Conservation (phyloP, 192 early-diverging fungal genomes). For the Gamsiella multidivaricata region DNA sequence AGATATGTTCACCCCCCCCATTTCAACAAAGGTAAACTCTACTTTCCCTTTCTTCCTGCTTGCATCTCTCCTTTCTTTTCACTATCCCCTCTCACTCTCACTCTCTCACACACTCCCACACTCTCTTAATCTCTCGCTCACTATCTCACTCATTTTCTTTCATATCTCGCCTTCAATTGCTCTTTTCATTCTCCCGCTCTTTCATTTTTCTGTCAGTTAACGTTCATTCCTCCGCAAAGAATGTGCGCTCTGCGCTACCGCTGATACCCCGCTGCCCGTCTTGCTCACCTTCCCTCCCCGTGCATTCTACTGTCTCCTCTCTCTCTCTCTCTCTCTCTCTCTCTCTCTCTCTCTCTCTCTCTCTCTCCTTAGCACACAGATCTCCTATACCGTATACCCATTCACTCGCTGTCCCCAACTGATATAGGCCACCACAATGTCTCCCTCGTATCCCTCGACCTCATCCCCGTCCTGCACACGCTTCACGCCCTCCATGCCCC, state of each 20-base stretch:
- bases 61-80: background rate
- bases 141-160: constrained; percentile 2
- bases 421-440: background rate
- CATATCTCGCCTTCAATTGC: background rate
- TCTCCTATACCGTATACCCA: background rate
- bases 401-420: background rate
- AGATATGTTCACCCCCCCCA: no score
- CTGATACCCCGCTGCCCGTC: background rate
- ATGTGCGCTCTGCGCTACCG: background rate
- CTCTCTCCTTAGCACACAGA: background rate
- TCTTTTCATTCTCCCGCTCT: background rate
- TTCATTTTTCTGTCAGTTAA: background rate
- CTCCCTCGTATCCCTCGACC: background rate
- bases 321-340: background rate
- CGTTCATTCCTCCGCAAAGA: background rate
- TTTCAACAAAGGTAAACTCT: no score
- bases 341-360: background rate
- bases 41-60: constrained; percentile 1
- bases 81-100: background rate
- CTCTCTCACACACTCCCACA: background rate
- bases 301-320: background rate
- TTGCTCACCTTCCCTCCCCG: background rate
- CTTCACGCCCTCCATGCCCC: constrained; percentile 10
- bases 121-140: background rate
- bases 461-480: background rate